A percentile compares a stretch with the other conserved stretches of the same genome.
phyloP scores from a whole-genome alignment of 306 rosid species.

The Prunus persica region DNA sequence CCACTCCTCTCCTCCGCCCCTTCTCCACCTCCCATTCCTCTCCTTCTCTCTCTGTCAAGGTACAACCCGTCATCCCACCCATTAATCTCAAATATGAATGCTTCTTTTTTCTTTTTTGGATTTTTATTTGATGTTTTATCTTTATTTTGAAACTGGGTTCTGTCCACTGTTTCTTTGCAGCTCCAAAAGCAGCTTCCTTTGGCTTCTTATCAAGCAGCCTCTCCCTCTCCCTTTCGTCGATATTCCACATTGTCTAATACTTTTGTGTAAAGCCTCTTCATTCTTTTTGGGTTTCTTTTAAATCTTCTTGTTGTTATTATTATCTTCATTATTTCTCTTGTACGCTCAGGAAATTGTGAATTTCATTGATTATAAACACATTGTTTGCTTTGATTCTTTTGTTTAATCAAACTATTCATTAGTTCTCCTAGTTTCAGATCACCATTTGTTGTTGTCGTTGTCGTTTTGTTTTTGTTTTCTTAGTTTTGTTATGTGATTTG shows the following conservation, averaged over 20 bases:
- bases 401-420: not conserved
- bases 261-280: slow-evolving; percentile 32
- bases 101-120: not conserved
- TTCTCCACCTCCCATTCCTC: slow-evolving; percentile 33
- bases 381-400: not conserved
- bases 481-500: not conserved
- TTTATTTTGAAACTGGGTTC: not conserved
- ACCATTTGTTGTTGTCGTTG: not conserved
- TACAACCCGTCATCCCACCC: not conserved
- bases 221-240: slow-evolving; percentile 40
- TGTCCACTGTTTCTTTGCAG: slow-evolving; percentile 24
- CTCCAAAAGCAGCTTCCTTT: slow-evolving; percentile 47
- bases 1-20: slow-evolving; percentile 10
- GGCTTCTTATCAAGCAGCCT: slow-evolving; percentile 28
- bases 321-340: not conserved
- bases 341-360: not conserved
- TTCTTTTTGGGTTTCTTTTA: not conserved
- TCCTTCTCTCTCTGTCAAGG: slow-evolving; percentile 39
- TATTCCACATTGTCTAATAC: slow-evolving; percentile 42
- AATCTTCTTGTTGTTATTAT: not conserved
- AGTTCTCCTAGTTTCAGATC: not conserved
- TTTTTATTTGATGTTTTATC: not conserved
- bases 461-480: not conserved
- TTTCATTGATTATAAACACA: not conserved
- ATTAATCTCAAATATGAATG: not conserved